phyloP scores from a whole-genome alignment of 805 yeast genomes.

The Lipomyces japonicus region DNA sequence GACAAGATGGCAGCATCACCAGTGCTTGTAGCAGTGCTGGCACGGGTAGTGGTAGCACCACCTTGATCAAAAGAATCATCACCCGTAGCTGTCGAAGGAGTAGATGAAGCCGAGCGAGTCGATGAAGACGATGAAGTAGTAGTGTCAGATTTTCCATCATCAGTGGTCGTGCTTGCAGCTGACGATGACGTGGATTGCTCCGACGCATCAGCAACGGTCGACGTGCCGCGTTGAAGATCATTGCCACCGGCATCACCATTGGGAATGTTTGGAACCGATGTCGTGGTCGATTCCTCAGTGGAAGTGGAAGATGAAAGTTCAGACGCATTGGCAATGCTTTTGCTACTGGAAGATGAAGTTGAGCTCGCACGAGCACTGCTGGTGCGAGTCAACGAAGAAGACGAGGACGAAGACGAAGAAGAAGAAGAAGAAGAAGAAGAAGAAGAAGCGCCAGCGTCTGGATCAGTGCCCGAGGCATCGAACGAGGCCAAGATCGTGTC shows the following conservation, averaged over 20 bases:
- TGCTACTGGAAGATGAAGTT: slow-evolving; percentile 14
- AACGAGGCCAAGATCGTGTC: slow-evolving; percentile 55
- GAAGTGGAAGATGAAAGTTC: slow-evolving; percentile 4
- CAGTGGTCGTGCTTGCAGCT: background rate
- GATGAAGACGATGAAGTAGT: background rate
- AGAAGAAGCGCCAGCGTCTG: slow-evolving; percentile 40
- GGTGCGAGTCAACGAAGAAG: slow-evolving; percentile 10
- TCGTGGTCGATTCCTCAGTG: slow-evolving; percentile 1
- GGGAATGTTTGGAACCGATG: background rate
- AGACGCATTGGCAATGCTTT: background rate
- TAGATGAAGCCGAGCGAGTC: background rate
- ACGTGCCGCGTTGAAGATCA: background rate
- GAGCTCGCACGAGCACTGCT: slow-evolving; percentile 8
- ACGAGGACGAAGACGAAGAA: slow-evolving; percentile 15
- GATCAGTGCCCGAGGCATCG: slow-evolving; percentile 67
- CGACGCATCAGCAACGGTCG: background rate
- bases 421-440: slow-evolving; percentile 14
- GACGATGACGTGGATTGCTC: slow-evolving; percentile 1
- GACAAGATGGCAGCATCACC: background rate
- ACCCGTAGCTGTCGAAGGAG: slow-evolving; percentile 1
- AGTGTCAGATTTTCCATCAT: slow-evolving; percentile 7
- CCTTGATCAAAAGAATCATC: slow-evolving; percentile 5
- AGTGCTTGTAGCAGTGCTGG: background rate
- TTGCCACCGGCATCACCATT: background rate
- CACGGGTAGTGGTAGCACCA: background rate